phyloP scores from a whole-genome alignment of 352 stramenopile species.

The Pythium insidiosum region DNA sequence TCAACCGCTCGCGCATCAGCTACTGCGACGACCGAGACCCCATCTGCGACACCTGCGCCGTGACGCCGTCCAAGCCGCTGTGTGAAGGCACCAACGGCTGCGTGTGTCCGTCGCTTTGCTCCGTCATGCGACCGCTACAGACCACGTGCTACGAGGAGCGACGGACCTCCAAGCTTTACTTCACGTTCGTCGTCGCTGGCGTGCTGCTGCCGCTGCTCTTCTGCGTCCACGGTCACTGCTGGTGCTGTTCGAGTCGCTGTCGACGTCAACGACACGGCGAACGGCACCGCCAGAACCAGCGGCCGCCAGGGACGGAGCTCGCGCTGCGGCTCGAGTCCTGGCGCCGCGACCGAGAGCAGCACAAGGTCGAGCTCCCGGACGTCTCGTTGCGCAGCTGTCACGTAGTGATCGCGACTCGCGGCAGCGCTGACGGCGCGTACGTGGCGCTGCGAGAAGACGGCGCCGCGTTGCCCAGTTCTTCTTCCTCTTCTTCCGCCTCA shows the following conservation, averaged over 20 bases:
- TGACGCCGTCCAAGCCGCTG: neutral
- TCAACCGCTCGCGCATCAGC: conserved; percentile 7
- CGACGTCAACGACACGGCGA: neutral
- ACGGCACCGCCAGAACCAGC: neutral
- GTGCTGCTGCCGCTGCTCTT: conserved; percentile 8
- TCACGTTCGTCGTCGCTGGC: conserved; percentile 9
- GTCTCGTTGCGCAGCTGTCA: conserved; percentile 12
- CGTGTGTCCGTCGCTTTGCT: conserved; percentile 9
- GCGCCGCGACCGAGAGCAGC: conserved; percentile 8
- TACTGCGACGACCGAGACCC: conserved; percentile 10
- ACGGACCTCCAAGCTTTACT: conserved; percentile 9
- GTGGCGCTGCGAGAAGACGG: neutral
- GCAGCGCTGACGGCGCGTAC: neutral
- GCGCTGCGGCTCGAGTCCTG: conserved; percentile 14
- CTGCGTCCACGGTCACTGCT: conserved; percentile 4
- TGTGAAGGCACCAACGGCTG: conserved; percentile 12
- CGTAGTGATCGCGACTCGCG: conserved; percentile 5
- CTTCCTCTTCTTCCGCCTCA: neutral
- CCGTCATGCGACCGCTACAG: conserved; percentile 4
- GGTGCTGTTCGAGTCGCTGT: neutral
- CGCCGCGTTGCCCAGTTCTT: neutral
- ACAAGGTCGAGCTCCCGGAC: conserved; percentile 11
- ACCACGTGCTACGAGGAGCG: conserved; percentile 4
- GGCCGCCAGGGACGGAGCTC: conserved; percentile 1
- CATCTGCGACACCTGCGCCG: neutral